Base-by-base conservation (phyloP, 495 filamentous ascomycete genomes). In the Hypoxylon crocopeplum region DNA sequence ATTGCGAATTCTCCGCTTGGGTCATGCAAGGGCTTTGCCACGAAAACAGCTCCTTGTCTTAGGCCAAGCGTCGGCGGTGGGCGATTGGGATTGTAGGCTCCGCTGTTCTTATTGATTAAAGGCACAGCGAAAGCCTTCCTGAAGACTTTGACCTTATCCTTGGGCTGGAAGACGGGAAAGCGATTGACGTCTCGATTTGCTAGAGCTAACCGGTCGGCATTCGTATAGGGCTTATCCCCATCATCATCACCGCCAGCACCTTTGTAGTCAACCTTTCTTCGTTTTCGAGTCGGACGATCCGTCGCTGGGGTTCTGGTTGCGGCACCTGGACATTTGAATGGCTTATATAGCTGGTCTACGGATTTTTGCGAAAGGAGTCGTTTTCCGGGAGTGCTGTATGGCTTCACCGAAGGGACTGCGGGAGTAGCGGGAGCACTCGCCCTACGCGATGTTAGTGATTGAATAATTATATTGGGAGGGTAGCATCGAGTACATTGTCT, bases 1-100 rank as follows among this genome's bases (percentile, higher is more conserved):
- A 99, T 98, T 1, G 94, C 88, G 74, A 98, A 96, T 66, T 99
- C 95, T 51, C 90, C 95, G 67, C 88, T 90, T 0, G 94, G 94
- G 65, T 99, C 94, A 69, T 99, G 95, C 48, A 99, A 71, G 33
- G 94, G 88, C 63, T 90, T 96, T 16, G 92, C 91, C 10, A 96
- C 81, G 71, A 98, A 97, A 5, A 86, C 83, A 1, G 89, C 86
- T 8, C 93, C 92, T 67, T 83, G 86, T 58, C 94, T 79, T 77
- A 99, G 80, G 1, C 94, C 94, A 25, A 99, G 73, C 0, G 90
- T 88, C 2, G 95, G 94, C 7, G 95, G 88, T 4, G 90, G 86
- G 20, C 94, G 81, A 39, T 85, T 84, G 2, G 88, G 77, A 67
- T 91, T 88, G 72, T 97, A 98, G 2, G 77, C 77, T 1, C 76